phyloP scores from a whole-genome alignment of 805 yeast species.

The Sungouiella blattae region DNA sequence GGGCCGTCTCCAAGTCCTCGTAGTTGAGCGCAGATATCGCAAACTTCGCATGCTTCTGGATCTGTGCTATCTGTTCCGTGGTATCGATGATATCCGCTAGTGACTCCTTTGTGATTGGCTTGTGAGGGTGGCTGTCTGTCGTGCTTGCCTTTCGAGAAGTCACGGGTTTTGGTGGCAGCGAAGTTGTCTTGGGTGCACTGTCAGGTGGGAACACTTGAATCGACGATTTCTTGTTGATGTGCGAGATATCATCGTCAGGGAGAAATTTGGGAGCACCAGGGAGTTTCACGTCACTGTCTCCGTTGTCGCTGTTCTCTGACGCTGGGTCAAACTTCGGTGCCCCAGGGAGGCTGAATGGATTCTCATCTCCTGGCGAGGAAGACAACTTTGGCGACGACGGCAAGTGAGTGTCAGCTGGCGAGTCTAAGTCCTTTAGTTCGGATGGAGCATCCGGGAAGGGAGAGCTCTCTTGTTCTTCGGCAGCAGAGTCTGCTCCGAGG shows the following conservation, averaged over 20 bases:
- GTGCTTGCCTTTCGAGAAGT: no score
- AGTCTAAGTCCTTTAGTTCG: neutral
- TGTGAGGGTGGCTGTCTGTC: neutral
- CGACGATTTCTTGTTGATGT: slow-evolving; percentile 35
- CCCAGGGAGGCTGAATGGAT: slow-evolving; percentile 27
- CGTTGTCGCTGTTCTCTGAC: slow-evolving; percentile 15
- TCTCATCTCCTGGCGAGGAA: neutral
- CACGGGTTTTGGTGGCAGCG: neutral
- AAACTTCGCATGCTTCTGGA: slow-evolving; percentile 69
- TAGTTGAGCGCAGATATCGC: slow-evolving; percentile 78
- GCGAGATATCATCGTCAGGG: slow-evolving; percentile 37
- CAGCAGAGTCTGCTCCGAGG: neutral
- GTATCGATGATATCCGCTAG: slow-evolving; percentile 50
- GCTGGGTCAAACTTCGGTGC: slow-evolving; percentile 35
- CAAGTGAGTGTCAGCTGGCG: neutral
- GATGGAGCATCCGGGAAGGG: neutral
- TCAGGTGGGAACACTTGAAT: slow-evolving; percentile 33
- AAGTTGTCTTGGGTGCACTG: neutral
- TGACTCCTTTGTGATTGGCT: slow-evolving; percentile 28
- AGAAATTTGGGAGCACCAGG: slow-evolving; percentile 43
- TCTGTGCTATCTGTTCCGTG: slow-evolving; percentile 53
- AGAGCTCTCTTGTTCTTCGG: neutral
- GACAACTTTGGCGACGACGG: neutral
- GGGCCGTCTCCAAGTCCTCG: slow-evolving; percentile 70
- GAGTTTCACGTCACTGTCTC: slow-evolving; percentile 24